phyloP scores from a whole-genome alignment of 2,329 filamentous ascomycete species.

The Didymosphaeria variabile region DNA sequence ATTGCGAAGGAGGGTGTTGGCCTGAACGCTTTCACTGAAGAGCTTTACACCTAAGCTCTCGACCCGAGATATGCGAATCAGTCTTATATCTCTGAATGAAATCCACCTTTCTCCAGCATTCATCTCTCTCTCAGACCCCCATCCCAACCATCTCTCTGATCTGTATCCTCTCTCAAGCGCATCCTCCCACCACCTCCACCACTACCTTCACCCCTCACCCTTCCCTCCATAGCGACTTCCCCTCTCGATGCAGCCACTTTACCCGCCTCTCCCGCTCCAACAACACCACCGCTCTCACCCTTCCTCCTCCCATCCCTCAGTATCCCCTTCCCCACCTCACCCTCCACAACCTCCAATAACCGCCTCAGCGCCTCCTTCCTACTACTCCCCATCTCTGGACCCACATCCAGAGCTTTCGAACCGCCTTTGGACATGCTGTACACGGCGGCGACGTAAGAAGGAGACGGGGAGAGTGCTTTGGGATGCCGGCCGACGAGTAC shows the following conservation, averaged over 20 bases:
- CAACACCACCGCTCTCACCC: slow-evolving; percentile 11
- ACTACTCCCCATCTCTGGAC: slow-evolving; percentile 25
- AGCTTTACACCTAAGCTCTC: slow-evolving; percentile 54
- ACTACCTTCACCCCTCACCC: not conserved
- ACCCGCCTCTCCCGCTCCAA: slow-evolving; percentile 17
- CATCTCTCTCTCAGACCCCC: not conserved
- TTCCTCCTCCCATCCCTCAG: slow-evolving; percentile 18
- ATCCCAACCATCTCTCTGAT: not conserved
- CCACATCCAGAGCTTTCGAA: slow-evolving; percentile 23
- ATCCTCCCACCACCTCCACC: not conserved
- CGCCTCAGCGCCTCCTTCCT: slow-evolving; percentile 24
- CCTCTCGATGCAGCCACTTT: not conserved
- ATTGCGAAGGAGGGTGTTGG: slow-evolving; percentile 83
- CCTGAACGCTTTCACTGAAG: slow-evolving; percentile 59
- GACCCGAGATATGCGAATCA: not conserved
- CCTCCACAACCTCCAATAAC: slow-evolving; percentile 25
- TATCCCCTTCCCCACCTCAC: slow-evolving; percentile 16
- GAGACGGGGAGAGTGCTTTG: not conserved
- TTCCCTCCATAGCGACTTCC: not conserved
- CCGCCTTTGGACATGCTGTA: slow-evolving; percentile 27
- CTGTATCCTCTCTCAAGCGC: not conserved
- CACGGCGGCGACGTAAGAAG: slow-evolving; percentile 24
- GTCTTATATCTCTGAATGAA: too few relatives aligned
- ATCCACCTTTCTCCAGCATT: not conserved
- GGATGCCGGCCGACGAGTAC: slow-evolving; percentile 29